Evolutionary conservation across 1,284 basidiomycete genomes (phyloP).

Genomic region (Erythrobasidium hasegawianum): DNA sequence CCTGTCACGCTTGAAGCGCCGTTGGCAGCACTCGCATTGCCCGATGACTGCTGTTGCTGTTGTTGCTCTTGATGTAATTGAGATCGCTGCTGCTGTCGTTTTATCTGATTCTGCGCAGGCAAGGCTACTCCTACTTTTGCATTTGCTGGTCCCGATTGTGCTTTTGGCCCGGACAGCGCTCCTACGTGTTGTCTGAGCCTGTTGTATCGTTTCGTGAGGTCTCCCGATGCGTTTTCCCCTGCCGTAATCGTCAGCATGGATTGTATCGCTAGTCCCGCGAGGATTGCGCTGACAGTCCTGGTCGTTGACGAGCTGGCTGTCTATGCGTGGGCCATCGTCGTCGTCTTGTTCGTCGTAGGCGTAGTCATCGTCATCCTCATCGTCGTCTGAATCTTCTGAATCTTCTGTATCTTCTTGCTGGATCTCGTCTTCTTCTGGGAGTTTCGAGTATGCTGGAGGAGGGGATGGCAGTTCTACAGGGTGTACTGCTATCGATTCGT

Average conservation of each 20-base stretch:
- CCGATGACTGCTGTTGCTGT: not conserved
- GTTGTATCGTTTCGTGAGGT: conserved; percentile 96
- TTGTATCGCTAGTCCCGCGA: no score
- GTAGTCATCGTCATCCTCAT: not conserved
- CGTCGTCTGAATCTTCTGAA: conserved; percentile 25
- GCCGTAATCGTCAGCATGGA: no score
- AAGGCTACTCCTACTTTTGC: conserved; percentile 31
- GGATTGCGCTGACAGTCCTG: no score
- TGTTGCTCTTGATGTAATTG: not conserved
- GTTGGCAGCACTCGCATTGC: conserved; percentile 9
- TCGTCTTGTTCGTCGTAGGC: not conserved
- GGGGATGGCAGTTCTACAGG: conserved; percentile 15
- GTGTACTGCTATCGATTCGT: no score
- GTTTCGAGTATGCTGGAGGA: conserved; percentile 31
- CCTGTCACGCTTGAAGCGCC: no score
- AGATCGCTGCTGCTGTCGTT: conserved; percentile 11
- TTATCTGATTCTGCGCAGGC: conserved; percentile 46
- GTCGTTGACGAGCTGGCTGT: conserved; percentile 29
- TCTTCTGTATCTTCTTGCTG: no score
- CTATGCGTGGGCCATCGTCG: not conserved
- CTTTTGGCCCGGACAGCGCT: conserved; percentile 33
- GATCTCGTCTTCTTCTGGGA: conserved; percentile 9
- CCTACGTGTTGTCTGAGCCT: conserved; percentile 70
- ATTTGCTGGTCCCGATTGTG: no score
- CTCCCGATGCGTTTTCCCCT: conserved; percentile 52